Evolutionary conservation across 2,329 filamentous ascomycete genomes (phyloP).

Genomic region (Cytospora schulzeri): DNA sequence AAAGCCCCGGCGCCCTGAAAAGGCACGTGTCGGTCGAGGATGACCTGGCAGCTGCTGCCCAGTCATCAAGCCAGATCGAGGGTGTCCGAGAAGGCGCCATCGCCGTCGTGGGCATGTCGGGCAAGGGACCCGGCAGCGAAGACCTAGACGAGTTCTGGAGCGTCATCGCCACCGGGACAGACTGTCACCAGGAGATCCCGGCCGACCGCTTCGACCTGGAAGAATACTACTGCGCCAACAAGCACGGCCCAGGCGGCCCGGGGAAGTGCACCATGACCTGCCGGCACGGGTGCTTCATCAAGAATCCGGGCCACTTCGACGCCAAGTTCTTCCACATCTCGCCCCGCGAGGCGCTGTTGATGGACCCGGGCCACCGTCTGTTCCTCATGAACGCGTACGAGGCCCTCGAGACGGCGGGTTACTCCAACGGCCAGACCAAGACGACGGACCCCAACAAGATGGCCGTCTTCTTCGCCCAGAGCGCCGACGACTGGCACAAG

Average conservation of each 20-base stretch:
- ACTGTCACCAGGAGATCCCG: constrained; percentile 29
- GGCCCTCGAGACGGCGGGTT: constrained; percentile 4
- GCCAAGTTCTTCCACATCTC: constrained; percentile 3
- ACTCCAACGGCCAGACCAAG: neutral
- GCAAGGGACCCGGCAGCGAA: neutral
- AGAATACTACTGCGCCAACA: constrained; percentile 6
- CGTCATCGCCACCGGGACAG: constrained; percentile 27
- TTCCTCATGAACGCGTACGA: constrained; percentile 2
- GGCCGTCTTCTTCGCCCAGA: constrained; percentile 42
- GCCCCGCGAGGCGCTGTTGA: neutral
- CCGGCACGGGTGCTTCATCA: neutral
- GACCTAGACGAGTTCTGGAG: constrained; percentile 1
- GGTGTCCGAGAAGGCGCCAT: constrained; percentile 3
- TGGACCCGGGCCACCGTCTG: neutral
- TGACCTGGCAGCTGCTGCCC: constrained; percentile 1
- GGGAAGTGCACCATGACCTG: constrained; percentile 12
- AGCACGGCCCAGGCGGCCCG: constrained; percentile 29
- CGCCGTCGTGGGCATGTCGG: constrained; percentile 5
- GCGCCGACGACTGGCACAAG: constrained; percentile 3
- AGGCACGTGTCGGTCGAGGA: constrained; percentile 7
- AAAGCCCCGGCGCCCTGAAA: neutral
- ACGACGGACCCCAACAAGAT: neutral
- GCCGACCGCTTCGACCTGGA: neutral
- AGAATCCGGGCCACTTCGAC: neutral
- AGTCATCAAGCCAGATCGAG: neutral